A percentile compares a stretch with the other conserved stretches of the same genome.
Conservation (phyloP, 305 asterid genomes). For the Caryopteris hybrid region DNA sequence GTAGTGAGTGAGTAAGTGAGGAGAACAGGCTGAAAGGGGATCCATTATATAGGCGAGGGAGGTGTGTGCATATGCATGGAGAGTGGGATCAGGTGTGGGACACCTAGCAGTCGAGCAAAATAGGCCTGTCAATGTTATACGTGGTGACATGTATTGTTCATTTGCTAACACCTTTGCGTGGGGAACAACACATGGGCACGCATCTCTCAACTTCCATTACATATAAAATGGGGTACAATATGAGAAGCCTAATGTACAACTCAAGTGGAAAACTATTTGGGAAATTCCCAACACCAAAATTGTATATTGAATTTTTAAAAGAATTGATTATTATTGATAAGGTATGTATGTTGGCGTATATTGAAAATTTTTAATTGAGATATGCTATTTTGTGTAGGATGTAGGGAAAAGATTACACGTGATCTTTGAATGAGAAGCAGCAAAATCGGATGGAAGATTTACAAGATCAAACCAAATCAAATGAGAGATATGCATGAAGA, state of each 20-base stretch:
- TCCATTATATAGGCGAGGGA: constrained; percentile 17
- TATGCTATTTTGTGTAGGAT: too few relatives aligned
- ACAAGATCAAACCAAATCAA: too few relatives aligned
- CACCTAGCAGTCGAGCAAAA: constrained; percentile 32
- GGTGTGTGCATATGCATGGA: constrained; percentile 40
- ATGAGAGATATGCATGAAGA: too few relatives aligned
- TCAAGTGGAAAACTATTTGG: too few relatives aligned
- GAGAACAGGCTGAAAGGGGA: background rate
- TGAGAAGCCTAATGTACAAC: background rate
- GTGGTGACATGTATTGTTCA: constrained; percentile 29
- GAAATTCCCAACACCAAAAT: too few relatives aligned
- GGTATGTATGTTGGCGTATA: too few relatives aligned
- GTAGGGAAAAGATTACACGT: too few relatives aligned
- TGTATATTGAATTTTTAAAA: too few relatives aligned
- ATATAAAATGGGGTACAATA: background rate
- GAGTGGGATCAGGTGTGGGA: constrained; percentile 16
- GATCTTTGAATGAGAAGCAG: too few relatives aligned
- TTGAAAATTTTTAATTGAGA: too few relatives aligned
- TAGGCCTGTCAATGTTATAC: constrained; percentile 19
- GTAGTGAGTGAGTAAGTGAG: background rate
- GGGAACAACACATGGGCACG: constrained; percentile 43
- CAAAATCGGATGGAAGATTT: too few relatives aligned
- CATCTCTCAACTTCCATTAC: background rate
- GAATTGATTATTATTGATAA: too few relatives aligned
- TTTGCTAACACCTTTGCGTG: constrained; percentile 35